These are phyloP conservation scores for Penicillium arizonense DNA, from an alignment of 495 filamentous ascomycete species.

Conservation along the genomic window DNA sequence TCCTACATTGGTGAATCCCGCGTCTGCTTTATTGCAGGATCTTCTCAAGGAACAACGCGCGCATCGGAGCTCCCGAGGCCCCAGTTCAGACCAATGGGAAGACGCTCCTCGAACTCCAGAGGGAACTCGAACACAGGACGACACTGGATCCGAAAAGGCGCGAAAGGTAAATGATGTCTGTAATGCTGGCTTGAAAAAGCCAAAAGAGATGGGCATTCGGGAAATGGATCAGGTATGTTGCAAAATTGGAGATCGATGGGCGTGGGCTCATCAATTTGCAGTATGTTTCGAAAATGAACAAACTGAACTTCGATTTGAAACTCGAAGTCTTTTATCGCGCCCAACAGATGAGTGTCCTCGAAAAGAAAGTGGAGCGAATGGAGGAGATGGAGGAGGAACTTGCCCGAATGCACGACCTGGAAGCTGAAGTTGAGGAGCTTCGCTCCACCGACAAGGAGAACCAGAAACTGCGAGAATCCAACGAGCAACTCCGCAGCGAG, in stretches of 20 bases:
- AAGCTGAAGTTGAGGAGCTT: constrained; percentile 61
- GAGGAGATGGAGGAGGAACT: constrained; percentile 66
- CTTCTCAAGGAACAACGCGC: constrained; percentile 49
- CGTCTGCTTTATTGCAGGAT: constrained; percentile 46
- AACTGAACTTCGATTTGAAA: constrained; percentile 90
- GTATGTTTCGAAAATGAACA: constrained; percentile 65
- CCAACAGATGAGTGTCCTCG: constrained; percentile 61
- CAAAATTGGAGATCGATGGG: neutral
- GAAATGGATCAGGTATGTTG: constrained; percentile 49
- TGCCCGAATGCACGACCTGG: constrained; percentile 61
- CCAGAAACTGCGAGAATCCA: constrained; percentile 47
- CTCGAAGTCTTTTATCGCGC: constrained; percentile 74
- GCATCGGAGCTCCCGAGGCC: constrained; percentile 32
- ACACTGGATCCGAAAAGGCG: constrained; percentile 37
- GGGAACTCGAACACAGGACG: constrained; percentile 28
- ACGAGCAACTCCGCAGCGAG: constrained; percentile 66
- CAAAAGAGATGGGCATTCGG: constrained; percentile 49
- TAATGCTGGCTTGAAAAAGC: constrained; percentile 25
- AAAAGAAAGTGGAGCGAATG: constrained; percentile 67
- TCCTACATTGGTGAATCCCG: constrained; percentile 40
- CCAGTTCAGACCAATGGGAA: constrained; percentile 23
- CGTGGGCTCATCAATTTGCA: constrained; percentile 17
- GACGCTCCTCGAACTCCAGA: constrained; percentile 32
- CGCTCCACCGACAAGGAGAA: constrained; percentile 54
- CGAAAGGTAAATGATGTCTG: constrained; percentile 27